Evolutionary conservation across 2,329 filamentous ascomycete genomes (phyloP), one percentile per base, ranked within the genome.

Genomic region (Cercospora berteroae): DNA sequence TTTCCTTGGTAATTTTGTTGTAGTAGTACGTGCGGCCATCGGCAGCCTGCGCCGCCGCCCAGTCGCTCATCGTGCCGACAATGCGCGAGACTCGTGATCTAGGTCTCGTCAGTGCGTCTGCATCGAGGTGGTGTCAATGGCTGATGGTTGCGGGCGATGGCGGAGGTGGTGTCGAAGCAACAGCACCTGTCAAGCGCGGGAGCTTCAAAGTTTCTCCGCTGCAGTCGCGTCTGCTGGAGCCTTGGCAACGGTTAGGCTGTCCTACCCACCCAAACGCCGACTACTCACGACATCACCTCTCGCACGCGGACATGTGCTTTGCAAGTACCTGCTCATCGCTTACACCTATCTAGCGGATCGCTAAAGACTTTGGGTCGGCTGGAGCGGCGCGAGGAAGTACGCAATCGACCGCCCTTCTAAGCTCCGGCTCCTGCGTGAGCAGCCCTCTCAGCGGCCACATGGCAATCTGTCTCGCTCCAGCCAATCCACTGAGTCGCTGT

Each of bases 1-100:
- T 98, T 70, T 86, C 87, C 78, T 96, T 96, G 16, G 93, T 97
- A 69, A 88, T 81, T 12, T 88, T 82, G 78, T 99, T 96, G 84
- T 94, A 96, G 79, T 96, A 99, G 80, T 99, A 99, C 57, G 88
- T 85, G 73, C 92, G 88, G 71, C 94, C 94, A 76, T 75, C 75
- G 18, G 71, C 67, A 36, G 75, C 66, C 62, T 70, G 69, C 56
- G 73, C 72, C 60, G 72, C 71, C 20, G 67, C 67, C 76, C 76
- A 78, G 16, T 52, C 71, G 59, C 71, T 70, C 75, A 76, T 76
- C 8, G 56, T 59, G 44, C 20, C 5, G 18, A 6, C 3, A 7
- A 23, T 50, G 20, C 44, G 18, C 44, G 20, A 50, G 23, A 44
- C 23, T 50, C 25, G 60, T 50, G 60, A 48, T 48, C 16, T 16